A percentile compares a stretch with the other conserved stretches of the same genome.
These are phyloP conservation scores for Chlamydomonas schloesseri DNA, from an alignment of 139 green algal genomes.

Conservation along the genomic window DNA sequence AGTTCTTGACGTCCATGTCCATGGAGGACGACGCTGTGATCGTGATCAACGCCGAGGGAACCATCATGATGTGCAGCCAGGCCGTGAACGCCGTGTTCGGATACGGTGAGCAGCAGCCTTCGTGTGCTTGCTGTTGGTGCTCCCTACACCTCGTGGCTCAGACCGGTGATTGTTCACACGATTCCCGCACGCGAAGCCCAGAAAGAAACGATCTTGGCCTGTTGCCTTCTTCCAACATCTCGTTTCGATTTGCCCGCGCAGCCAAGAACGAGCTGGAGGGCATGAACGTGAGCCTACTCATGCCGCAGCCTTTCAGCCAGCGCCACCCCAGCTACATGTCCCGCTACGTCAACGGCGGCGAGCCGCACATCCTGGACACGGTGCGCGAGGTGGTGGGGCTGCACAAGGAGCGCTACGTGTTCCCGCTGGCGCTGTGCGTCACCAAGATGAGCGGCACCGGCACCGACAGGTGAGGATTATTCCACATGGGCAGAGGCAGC, in stretches of 20 bases:
- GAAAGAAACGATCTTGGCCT: too few relatives aligned
- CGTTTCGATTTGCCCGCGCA: too few relatives aligned
- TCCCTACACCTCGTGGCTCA: too few relatives aligned
- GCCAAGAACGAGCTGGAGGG: constrained; percentile 39
- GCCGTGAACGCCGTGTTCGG: constrained; percentile 35
- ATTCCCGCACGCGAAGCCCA: too few relatives aligned
- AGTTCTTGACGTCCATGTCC: constrained; percentile 50
- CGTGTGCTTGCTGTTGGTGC: too few relatives aligned
- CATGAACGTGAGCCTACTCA: constrained; percentile 40
- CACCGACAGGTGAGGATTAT: constrained; percentile 18
- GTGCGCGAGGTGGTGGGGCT: constrained; percentile 52
- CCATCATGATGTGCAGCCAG: constrained; percentile 51
- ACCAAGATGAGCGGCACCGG: constrained; percentile 9
- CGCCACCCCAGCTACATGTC: constrained; percentile 48
- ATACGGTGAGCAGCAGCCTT: constrained; percentile 45
- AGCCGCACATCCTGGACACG: constrained; percentile 59
- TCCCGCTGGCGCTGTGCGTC: constrained; percentile 3
- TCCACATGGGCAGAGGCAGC: too few relatives aligned
- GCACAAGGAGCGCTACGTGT: constrained; percentile 40
- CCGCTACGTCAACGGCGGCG: constrained; percentile 27
- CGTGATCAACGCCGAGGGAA: constrained; percentile 50
- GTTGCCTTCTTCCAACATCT: too few relatives aligned
- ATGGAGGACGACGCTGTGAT: constrained; percentile 42
- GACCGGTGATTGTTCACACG: too few relatives aligned
- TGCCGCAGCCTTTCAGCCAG: neutral